A percentile compares a stretch with the other conserved stretches of the same genome.
Evolutionary conservation across 2,329 filamentous ascomycete genomes (phyloP).

Genomic region (Trichoderma atrobrunneum): DNA sequence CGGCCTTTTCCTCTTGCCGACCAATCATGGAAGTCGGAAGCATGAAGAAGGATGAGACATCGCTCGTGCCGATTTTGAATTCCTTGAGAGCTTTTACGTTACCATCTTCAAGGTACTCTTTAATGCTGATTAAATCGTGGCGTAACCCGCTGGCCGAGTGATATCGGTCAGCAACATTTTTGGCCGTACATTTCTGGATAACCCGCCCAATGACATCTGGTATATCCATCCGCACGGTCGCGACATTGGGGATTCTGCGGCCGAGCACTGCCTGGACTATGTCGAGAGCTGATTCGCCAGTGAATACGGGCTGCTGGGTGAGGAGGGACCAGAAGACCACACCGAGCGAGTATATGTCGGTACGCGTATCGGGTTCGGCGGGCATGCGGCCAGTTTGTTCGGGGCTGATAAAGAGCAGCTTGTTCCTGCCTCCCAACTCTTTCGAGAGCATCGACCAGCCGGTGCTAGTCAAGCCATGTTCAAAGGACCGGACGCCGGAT

Average conservation of each 20-base stretch:
- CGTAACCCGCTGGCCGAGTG: slow-evolving; percentile 85
- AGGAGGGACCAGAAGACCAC: slow-evolving; percentile 86
- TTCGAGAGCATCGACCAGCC: slow-evolving; percentile 83
- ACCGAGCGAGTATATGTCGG: slow-evolving; percentile 90
- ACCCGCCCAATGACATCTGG: slow-evolving; percentile 79
- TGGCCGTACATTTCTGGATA: slow-evolving; percentile 89
- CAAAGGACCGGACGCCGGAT: slow-evolving; percentile 81
- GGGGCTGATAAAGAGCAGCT: slow-evolving; percentile 86
- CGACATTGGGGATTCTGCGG: slow-evolving; percentile 72
- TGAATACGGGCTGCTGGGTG: slow-evolving; percentile 75
- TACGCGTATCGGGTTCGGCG: slow-evolving; percentile 85
- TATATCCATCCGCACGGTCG: slow-evolving; percentile 74
- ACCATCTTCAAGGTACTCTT: slow-evolving; percentile 71
- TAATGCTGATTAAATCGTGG: slow-evolving; percentile 72
- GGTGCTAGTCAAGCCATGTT: slow-evolving; percentile 80
- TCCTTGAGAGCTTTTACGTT: slow-evolving; percentile 67
- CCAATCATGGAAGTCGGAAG: slow-evolving; percentile 81
- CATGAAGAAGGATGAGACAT: slow-evolving; percentile 90
- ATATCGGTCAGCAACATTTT: slow-evolving; percentile 83
- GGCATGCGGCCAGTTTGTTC: slow-evolving; percentile 94
- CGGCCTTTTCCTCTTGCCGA: slow-evolving; percentile 66
- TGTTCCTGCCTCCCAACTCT: slow-evolving; percentile 82
- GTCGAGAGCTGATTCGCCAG: slow-evolving; percentile 76
- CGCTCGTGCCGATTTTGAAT: slow-evolving; percentile 76
- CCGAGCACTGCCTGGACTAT: slow-evolving; percentile 88